These are phyloP conservation scores for Mucor lusitanicus DNA, from an alignment of 371 early-diverging fungal genomes.

Conservation along the genomic window DNA sequence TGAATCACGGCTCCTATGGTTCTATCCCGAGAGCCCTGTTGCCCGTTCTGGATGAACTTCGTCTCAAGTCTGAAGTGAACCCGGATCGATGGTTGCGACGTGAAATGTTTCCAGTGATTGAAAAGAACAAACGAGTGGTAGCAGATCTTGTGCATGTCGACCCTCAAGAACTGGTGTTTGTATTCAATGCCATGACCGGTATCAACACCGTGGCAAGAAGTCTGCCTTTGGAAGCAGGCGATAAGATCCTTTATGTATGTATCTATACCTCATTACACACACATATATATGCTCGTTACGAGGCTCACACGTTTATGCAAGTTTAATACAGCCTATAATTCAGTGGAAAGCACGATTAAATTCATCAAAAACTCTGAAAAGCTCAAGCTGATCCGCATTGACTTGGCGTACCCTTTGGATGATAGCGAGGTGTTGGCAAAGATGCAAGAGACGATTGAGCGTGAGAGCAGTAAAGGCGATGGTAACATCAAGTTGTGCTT, in stretches of 20 bases:
- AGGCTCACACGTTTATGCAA: background rate
- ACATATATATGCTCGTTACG: background rate
- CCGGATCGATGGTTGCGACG: slow-evolving; percentile 26
- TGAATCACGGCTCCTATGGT: slow-evolving; percentile 52
- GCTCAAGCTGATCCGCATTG: slow-evolving; percentile 34
- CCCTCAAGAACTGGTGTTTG: slow-evolving; percentile 40
- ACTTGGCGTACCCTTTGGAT: slow-evolving; percentile 33
- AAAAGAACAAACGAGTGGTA: slow-evolving; percentile 4
- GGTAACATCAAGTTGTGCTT: slow-evolving; percentile 49
- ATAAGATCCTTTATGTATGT: slow-evolving; percentile 36
- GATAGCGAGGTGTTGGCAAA: slow-evolving; percentile 33
- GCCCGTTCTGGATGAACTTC: slow-evolving; percentile 16
- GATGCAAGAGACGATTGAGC: slow-evolving; percentile 28
- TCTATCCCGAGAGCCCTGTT: slow-evolving; percentile 15
- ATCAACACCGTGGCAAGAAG: slow-evolving; percentile 47
- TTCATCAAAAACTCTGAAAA: slow-evolving; percentile 33
- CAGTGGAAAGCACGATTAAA: slow-evolving; percentile 40
- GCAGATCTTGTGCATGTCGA: slow-evolving; percentile 36
- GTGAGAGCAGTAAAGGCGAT: slow-evolving; percentile 36
- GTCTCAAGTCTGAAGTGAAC: slow-evolving; percentile 7
- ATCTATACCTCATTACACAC: too few relatives aligned
- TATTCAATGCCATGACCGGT: slow-evolving; percentile 43
- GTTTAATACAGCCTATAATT: slow-evolving; percentile 52
- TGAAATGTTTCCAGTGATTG: slow-evolving; percentile 9
- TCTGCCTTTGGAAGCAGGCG: slow-evolving; percentile 42